Evolutionary conservation across 2,329 filamentous ascomycete species (phyloP).

Genomic region (Fusarium buharicum): DNA sequence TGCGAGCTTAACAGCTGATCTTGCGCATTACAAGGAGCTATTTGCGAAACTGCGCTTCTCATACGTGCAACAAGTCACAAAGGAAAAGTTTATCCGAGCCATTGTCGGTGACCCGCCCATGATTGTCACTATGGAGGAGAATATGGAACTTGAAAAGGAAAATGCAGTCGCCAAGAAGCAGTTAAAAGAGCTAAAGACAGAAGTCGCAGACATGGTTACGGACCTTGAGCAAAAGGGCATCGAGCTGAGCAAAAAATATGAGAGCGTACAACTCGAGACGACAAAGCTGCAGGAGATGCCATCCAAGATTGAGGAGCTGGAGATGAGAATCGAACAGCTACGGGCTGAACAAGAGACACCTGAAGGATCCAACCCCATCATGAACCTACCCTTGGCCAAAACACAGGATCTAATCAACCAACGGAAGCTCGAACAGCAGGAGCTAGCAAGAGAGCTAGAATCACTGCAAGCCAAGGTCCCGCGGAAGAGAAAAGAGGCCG

Average conservation of each 20-base stretch:
- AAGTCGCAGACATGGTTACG: conserved; percentile 77
- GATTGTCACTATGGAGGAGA: conserved; percentile 84
- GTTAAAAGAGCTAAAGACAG: conserved; percentile 81
- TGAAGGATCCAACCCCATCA: conserved; percentile 52
- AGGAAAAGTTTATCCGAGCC: conserved; percentile 94
- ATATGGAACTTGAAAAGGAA: conserved; percentile 76
- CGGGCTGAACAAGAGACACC: conserved; percentile 52
- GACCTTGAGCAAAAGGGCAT: conserved; percentile 74
- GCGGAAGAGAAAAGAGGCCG: conserved; percentile 73
- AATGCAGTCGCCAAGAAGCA: conserved; percentile 77
- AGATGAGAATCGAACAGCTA: conserved; percentile 60
- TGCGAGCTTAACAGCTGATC: conserved; percentile 81
- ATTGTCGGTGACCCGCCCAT: conserved; percentile 91
- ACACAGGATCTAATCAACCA: conserved; percentile 65
- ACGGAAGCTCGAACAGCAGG: conserved; percentile 62
- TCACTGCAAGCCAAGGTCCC: conserved; percentile 69
- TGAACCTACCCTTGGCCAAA: conserved; percentile 67
- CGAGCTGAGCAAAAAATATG: conserved; percentile 66
- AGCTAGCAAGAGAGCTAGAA: conserved; percentile 72
- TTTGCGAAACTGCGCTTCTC: conserved; percentile 97
- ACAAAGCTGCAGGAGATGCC: conserved; percentile 63
- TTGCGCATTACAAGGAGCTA: conserved; percentile 91
- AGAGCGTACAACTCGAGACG: conserved; percentile 61
- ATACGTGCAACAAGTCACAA: conserved; percentile 98
- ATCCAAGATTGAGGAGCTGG: conserved; percentile 58